Conservation (phyloP, 1,139 yeast genomes). For the Diutina rugosa region DNA sequence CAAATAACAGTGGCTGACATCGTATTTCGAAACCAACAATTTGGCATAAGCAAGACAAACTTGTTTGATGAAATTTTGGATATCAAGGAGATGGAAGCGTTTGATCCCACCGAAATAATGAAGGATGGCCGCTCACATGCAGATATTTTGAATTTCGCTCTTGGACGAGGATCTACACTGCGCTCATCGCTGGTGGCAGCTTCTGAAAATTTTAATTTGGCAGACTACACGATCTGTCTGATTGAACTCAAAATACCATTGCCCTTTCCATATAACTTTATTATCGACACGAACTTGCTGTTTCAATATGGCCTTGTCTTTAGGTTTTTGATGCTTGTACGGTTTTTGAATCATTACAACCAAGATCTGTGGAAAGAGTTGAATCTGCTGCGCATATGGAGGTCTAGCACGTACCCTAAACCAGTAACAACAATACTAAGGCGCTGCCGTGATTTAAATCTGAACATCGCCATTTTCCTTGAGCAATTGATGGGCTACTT, state of each 20-base stretch:
- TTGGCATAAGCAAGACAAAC: constrained; percentile 15
- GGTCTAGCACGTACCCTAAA: constrained; percentile 28
- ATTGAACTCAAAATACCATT: constrained; percentile 55
- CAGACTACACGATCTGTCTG: constrained; percentile 21
- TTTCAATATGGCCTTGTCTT: constrained; percentile 73
- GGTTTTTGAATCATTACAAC: constrained; percentile 46
- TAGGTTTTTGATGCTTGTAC: constrained; percentile 54
- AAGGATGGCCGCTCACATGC: constrained; percentile 6
- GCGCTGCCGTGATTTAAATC: constrained; percentile 43
- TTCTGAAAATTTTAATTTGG: constrained; percentile 29
- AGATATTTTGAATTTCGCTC: background rate
- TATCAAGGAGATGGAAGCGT: constrained; percentile 50
- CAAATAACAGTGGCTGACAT: constrained; percentile 7
- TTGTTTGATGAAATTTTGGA: constrained; percentile 51
- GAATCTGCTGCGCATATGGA: constrained; percentile 39
- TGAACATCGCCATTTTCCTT: constrained; percentile 49
- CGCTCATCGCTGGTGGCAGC: constrained; percentile 6
- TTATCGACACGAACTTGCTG: constrained; percentile 58
- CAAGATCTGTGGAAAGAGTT: background rate
- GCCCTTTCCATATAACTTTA: constrained; percentile 79
- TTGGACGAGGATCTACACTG: constrained; percentile 3
- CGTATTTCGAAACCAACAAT: constrained; percentile 13
- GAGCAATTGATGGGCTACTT: constrained; percentile 45
- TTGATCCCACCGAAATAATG: constrained; percentile 45
- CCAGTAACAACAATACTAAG: constrained; percentile 40